Evolutionary conservation across 2,329 filamentous ascomycete genomes (phyloP), one percentile per base, ranked within the genome.

Genomic region (Colletotrichum theobromicola): DNA sequence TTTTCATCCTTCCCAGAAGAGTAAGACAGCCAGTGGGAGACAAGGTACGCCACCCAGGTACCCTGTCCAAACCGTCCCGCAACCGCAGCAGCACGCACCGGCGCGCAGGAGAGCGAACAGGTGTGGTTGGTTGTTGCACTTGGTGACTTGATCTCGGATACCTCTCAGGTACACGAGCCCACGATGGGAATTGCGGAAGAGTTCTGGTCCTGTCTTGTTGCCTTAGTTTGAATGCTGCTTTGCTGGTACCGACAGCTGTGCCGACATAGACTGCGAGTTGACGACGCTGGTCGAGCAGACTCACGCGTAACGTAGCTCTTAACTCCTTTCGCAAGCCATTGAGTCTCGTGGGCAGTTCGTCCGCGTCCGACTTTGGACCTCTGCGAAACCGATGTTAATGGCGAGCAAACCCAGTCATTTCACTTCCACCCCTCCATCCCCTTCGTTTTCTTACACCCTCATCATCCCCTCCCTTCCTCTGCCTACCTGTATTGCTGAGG

Each of bases 31-130:
- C 58, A 73, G 57, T 72, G 70, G 57, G 65, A 69, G 57, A 37
- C 35, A 42, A 58, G 71, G 60, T 34, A 42, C 50, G 42, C n/a
- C n/a, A 61, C 35, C 50, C 34, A 34, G 30, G 53, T 65, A 71
- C 72, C 61, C 37, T 74, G 72, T 66, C 21, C 67, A 21, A 64
- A 71, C 61, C 71, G 62, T 67, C 62, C 72, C 68, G 42, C 62
- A 34, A 13, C 55, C 67, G 64, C 21, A 69, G 55, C 61, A 74
- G 37, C 67, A 42, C 53, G 37, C 67, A 42, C 53, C 46, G 53
- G 67, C 61, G 50, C 28, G 57, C 60, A 42, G 21, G 60, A 42
- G 21, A 15, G 62, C 55, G 53, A 60, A 60, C 21, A 21, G 24
- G 30, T 62, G 32, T 62, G 60, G 15, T n/a, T 50, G 53, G 37